phyloP scores from a whole-genome alignment of 345 rosid genomes.

The Corchorus olitorius region DNA sequence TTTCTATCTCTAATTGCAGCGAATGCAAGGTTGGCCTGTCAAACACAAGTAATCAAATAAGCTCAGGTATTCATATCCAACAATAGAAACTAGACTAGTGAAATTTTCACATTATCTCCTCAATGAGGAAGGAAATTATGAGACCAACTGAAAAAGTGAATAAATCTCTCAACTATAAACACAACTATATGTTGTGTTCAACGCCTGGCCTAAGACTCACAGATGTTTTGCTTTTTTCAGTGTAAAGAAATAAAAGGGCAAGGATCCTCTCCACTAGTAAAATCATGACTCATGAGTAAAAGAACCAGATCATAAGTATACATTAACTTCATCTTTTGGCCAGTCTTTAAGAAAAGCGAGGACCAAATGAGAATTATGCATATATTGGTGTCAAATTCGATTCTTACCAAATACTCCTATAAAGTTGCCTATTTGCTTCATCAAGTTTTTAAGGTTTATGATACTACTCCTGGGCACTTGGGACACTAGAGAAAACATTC shows the following conservation, averaged over 20 bases:
- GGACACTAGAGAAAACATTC: not conserved
- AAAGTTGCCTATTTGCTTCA: not conserved
- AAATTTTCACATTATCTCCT: not conserved
- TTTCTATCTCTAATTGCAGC: slow-evolving; percentile 80
- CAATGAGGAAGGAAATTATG: not conserved
- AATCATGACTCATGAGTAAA: not conserved
- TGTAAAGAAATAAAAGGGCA: too few species aligned
- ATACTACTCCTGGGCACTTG: not conserved
- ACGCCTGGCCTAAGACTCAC: too few species aligned
- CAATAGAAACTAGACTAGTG: not conserved
- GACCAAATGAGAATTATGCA: not conserved
- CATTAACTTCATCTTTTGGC: not conserved
- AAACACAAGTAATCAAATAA: slow-evolving; percentile 19
- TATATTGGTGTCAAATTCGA: not conserved
- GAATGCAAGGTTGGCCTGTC: slow-evolving; percentile 85
- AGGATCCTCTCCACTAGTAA: too few species aligned
- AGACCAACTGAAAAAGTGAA: not conserved
- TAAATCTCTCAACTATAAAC: not conserved
- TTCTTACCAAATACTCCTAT: not conserved
- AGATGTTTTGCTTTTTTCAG: not conserved
- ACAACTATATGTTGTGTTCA: slow-evolving; percentile 2
- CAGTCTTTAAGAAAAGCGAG: not conserved
- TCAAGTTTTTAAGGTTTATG: not conserved
- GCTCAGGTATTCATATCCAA: not conserved
- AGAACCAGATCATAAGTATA: not conserved